Base-by-base conservation (phyloP, 1,284 basidiomycete genomes). In the Ceratobasidium papillatum region DNA sequence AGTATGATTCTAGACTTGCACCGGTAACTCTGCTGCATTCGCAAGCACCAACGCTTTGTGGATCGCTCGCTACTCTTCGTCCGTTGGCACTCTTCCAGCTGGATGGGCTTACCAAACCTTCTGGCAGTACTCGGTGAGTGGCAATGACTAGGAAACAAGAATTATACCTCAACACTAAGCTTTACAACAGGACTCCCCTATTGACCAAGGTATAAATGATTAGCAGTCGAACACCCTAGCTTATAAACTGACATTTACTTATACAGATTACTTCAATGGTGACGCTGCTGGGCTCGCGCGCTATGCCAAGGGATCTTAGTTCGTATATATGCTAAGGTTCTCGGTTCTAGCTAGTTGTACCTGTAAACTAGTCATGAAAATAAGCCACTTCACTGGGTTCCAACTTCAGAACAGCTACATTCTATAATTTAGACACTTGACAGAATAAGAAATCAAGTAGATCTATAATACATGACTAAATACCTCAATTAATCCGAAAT, bases 51-150 rank as follows among this genome's bases (percentile, higher is more conserved):
- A 86, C 79, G 88, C 89, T 1, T 82, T 92, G 0, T 90, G 88
- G 86, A 83, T 91, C 47, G 90, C 90, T 0, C 81, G 83, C 61
- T 90, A 85, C 72, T 80, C 86, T 3, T 85, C 86, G 0, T 80
- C 79, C 27, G 80, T 88, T 25, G 88, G 88, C 3, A 78, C 85
- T 3, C 82, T 90, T 45, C 89, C 89, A 36, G 86, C 88, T 30
- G 87, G 89, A 34, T 90, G 87, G 86, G 72, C 78, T 79, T 83
- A 83, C 78, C 79, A 84, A 27, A 88, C 89, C 0, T 90, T 91
- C 82, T 90, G 89, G 89, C 89, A 91, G 80, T 88, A 86, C 75
- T 85, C 86, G 2, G 85, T 88, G 78, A 83, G 83, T 9, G 85
- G 87, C 2, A 68, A 83, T 17, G 87, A 86, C 77, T 17, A 19